Evolutionary conservation across 495 filamentous ascomycete species (phyloP), one percentile per base, ranked within the genome.

Genomic region (Cercophora samala): DNA sequence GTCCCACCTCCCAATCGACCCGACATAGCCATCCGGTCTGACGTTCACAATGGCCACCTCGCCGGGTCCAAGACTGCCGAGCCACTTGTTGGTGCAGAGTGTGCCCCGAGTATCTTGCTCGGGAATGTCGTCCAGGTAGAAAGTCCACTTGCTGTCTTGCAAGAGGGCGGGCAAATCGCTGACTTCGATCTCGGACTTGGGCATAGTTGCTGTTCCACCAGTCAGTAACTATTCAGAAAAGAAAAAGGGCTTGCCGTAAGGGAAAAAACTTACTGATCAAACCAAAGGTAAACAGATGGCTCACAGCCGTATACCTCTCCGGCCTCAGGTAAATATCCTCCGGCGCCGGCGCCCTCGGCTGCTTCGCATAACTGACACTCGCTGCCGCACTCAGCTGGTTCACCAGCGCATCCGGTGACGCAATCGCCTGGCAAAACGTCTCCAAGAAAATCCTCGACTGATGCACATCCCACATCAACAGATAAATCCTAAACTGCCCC

Each of bases 1-100:
- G 58, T 79, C 76, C 85, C 85, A 90, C 21, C 77, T 76, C 15
- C 81, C 80, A 32, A 88, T 80, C 19, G 80, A 83, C 9, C 88
- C 89, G 23, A 90, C 82, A 75, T 91, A 90, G 24, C 88, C 88
- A 75, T 91, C 89, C 1, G 88, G 89, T 32, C 89, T 80, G 5
- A 91, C 82, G 70, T 86, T 84, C 56, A 87, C 83, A 26, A 90
- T 81, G 25, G 80, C 83, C 17, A 86, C 82, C 63, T 87, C 80
- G 6, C 80, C 78, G 1, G 75, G 75, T 0, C 73, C 74, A 21
- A 89, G 65, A 22, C 76, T 78, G n/a, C 86, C 88, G 26, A 87
- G 77, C 88, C 88, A 92, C 72, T 86, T 89, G 58, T 80, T 78
- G 19, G 83, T 86, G 67, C 86, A 88, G 9, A 78, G 79, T 55